These are phyloP conservation scores for Hypoxylon fragiforme DNA, from an alignment of 495 filamentous ascomycete species.

Conservation along the genomic window DNA sequence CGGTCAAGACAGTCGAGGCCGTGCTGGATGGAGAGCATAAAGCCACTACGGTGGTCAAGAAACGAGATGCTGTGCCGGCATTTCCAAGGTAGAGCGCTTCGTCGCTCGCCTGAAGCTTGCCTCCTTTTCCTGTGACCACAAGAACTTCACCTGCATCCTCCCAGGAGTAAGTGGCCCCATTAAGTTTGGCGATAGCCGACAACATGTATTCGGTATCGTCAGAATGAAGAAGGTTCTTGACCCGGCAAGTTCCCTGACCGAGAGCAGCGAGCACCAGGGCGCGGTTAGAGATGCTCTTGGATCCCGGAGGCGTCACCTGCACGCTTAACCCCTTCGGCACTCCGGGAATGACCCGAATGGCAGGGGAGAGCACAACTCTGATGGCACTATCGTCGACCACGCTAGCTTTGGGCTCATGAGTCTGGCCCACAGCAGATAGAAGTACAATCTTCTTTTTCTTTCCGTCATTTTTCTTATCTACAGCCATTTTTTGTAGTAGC, in stretches of 20 bases:
- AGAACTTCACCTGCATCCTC: constrained; percentile 90
- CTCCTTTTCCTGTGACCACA: constrained; percentile 87
- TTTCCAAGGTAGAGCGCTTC: constrained; percentile 91
- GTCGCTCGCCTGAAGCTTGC: constrained; percentile 73
- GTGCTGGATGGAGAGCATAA: constrained; percentile 69
- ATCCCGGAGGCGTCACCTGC: constrained; percentile 85
- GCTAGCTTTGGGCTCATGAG: constrained; percentile 82
- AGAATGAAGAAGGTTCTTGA: constrained; percentile 91
- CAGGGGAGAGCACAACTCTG: constrained; percentile 78
- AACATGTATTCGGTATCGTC: constrained; percentile 98
- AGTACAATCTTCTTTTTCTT: constrained; percentile 96
- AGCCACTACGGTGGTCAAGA: constrained; percentile 89
- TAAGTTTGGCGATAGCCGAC: constrained; percentile 77
- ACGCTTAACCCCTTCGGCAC: constrained; percentile 65
- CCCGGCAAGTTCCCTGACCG: constrained; percentile 80
- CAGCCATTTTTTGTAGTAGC: constrained; percentile 86
- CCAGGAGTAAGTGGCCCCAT: constrained; percentile 92
- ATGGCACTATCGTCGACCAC: constrained; percentile 87
- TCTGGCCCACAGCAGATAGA: constrained; percentile 85
- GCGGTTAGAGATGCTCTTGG: constrained; percentile 97
- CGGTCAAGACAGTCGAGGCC: constrained; percentile 78
- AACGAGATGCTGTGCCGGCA: constrained; percentile 92
- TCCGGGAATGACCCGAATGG: constrained; percentile 71
- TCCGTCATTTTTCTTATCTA: constrained; percentile 99
- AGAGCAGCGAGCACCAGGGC: constrained; percentile 91